These are phyloP conservation scores for Spatholobus suberectus DNA, from an alignment of 306 rosid species.

Conservation along the genomic window DNA sequence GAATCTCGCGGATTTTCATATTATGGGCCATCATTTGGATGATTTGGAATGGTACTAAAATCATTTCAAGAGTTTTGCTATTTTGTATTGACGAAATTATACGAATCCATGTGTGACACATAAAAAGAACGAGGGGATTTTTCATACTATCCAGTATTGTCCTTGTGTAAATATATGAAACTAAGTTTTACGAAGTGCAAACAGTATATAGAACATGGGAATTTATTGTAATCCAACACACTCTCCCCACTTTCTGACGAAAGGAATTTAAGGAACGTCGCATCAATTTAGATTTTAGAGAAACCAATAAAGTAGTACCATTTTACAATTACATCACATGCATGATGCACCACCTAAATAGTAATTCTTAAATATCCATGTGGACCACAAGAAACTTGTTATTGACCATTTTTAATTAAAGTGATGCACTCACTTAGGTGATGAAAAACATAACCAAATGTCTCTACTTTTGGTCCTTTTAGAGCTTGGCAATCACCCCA, in stretches of 20 bases:
- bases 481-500: slow-evolving; percentile 69
- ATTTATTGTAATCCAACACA: background rate
- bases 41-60: background rate
- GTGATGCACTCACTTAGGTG: background rate
- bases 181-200: background rate
- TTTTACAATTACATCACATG: slow-evolving; percentile 1
- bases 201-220: background rate
- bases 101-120: background rate
- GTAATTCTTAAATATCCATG: background rate
- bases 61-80: background rate
- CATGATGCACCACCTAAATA: background rate
- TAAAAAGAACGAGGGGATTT: background rate
- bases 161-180: background rate
- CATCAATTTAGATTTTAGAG: background rate
- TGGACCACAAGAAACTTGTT: background rate
- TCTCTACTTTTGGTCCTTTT: slow-evolving; percentile 7
- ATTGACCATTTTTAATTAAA: background rate
- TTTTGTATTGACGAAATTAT: background rate
- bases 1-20: slow-evolving; percentile 6
- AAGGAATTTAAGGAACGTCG: background rate
- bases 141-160: background rate
- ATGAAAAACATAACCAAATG: slow-evolving; percentile 18
- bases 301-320: background rate
- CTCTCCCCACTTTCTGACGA: background rate
- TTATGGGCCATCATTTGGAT: background rate